A percentile compares a stretch with the other conserved stretches of the same genome.
Conservation (phyloP, 2,329 filamentous ascomycete genomes). For the Hypomyces perniciosus region DNA sequence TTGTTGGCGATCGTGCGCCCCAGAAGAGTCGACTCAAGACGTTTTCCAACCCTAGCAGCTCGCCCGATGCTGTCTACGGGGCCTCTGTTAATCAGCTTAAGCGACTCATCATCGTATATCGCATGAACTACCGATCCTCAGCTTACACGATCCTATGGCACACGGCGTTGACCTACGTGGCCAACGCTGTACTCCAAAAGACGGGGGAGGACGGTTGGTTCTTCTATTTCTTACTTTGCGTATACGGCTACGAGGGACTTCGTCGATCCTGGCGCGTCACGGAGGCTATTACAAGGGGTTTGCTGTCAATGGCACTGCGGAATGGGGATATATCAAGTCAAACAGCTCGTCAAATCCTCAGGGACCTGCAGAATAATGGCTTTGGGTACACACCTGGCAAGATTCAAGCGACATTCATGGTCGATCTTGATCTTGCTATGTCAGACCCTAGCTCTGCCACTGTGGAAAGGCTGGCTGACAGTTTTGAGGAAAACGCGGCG, state of each 20-base stretch:
- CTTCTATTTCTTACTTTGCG: slow-evolving; percentile 32
- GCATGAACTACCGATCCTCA: slow-evolving; percentile 26
- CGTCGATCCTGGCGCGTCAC: slow-evolving; percentile 31
- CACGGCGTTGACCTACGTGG: slow-evolving; percentile 33
- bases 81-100: slow-evolving; percentile 35
- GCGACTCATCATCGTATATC: slow-evolving; percentile 31
- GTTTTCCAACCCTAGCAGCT: slow-evolving; percentile 24
- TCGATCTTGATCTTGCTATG: slow-evolving; percentile 26
- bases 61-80: slow-evolving; percentile 25
- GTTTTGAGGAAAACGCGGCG: slow-evolving; percentile 25
- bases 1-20: slow-evolving; percentile 6
- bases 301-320: slow-evolving; percentile 31
- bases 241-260: slow-evolving; percentile 33
- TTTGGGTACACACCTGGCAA: slow-evolving; percentile 13
- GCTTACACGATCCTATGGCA: slow-evolving; percentile 35
- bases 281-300: slow-evolving; percentile 26
- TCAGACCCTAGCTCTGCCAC: slow-evolving; percentile 25
- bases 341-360: slow-evolving; percentile 24
- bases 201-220: slow-evolving; percentile 25
- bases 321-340: slow-evolving; percentile 25
- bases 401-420: slow-evolving; percentile 29
- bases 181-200: slow-evolving; percentile 30
- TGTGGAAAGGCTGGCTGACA: slow-evolving; percentile 24
- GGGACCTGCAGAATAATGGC: slow-evolving; percentile 19
- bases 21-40: slow-evolving; percentile 22